These are phyloP conservation scores for Suillus alpinus DNA, from an alignment of 768 basidiomycete species.

Conservation along the genomic window DNA sequence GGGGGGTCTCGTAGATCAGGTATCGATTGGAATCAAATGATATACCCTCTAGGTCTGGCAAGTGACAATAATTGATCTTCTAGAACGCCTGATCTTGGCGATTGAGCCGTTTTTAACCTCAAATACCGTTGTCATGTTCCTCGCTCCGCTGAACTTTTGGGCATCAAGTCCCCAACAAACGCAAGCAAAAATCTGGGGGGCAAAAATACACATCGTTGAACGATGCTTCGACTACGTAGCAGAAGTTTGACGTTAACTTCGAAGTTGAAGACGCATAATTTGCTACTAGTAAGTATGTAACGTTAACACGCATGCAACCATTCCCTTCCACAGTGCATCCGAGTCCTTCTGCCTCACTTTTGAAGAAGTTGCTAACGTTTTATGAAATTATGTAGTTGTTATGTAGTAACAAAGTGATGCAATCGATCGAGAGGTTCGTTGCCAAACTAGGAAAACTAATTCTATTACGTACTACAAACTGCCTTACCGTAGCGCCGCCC, in stretches of 20 bases:
- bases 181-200: background rate
- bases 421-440: background rate
- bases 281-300: background rate
- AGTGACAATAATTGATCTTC: background rate
- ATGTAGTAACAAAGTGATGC: background rate
- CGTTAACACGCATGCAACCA: background rate
- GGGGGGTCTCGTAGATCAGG: background rate
- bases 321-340: too few species aligned
- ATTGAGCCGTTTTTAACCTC: background rate
- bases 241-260: background rate
- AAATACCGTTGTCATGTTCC: background rate
- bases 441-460: background rate
- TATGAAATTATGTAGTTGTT: background rate
- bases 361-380: background rate
- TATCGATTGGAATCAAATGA: background rate
- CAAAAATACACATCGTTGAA: background rate
- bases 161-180: background rate
- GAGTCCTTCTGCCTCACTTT: too few species aligned
- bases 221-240: background rate
- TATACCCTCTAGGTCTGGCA: background rate
- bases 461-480: background rate
- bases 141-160: background rate
- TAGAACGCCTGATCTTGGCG: background rate
- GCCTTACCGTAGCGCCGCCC: background rate
- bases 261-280: background rate